Conservation (phyloP, 176 grass and related monocot species). For the Eremochloa ophiuroides region DNA sequence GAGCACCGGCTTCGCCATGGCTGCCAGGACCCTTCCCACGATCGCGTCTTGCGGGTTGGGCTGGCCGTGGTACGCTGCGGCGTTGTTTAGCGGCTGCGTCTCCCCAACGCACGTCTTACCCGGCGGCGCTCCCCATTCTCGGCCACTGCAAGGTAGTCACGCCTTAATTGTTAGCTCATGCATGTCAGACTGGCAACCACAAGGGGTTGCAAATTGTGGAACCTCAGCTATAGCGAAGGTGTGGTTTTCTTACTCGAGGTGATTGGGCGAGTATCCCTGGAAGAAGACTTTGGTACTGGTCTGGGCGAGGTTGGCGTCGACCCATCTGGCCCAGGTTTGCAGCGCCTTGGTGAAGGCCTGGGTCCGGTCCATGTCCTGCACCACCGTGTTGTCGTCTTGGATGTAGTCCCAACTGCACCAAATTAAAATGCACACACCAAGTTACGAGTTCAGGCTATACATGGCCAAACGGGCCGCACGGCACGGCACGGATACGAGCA, state of each 20-base stretch:
- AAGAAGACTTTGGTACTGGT: constrained; percentile 56
- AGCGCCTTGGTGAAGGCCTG: constrained; percentile 60
- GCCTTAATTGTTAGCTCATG: not conserved
- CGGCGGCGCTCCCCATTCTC: constrained; percentile 49
- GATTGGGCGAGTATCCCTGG: constrained; percentile 70
- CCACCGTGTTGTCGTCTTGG: constrained; percentile 18
- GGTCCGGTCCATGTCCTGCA: constrained; percentile 71
- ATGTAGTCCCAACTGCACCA: constrained; percentile 70
- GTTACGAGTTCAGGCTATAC: not conserved
- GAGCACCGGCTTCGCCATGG: constrained; percentile 59
- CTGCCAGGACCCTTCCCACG: constrained; percentile 33
- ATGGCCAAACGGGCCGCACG: too few species aligned
- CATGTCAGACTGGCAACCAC: not conserved
- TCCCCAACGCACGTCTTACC: constrained; percentile 51
- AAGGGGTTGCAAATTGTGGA: not conserved
- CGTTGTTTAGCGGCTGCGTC: constrained; percentile 45
- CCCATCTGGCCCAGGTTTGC: constrained; percentile 70
- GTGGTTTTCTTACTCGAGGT: constrained; percentile 43
- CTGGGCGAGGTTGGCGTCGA: constrained; percentile 43
- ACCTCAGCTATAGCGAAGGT: too few species aligned
- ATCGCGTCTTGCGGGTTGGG: constrained; percentile 41
- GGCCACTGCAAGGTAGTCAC: constrained; percentile 33
- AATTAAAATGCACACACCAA: not conserved
- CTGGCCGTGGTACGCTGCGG: constrained; percentile 40
- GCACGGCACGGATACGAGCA: too few species aligned